A percentile compares a stretch with the other conserved stretches of the same genome.
Conservation (phyloP, 176 grass and related monocot genomes). For the Puya raimondii region DNA sequence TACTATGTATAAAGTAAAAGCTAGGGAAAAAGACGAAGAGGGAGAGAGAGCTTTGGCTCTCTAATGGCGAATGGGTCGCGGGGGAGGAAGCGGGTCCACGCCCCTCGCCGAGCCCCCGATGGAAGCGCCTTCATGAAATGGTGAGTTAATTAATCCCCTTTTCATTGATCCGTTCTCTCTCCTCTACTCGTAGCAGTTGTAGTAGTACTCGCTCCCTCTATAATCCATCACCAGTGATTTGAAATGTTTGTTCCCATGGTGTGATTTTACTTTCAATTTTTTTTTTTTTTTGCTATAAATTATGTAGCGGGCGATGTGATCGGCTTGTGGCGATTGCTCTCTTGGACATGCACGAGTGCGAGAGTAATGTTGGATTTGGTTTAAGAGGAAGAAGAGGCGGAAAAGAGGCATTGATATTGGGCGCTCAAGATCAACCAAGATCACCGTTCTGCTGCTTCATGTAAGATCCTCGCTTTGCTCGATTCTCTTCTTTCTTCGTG, state of each 20-base stretch:
- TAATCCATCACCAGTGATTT: too few relatives aligned
- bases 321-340: slow-evolving; percentile 20
- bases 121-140: slow-evolving; percentile 32
- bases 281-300: neutral
- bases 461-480: slow-evolving; percentile 3
- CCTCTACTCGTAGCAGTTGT: too few relatives aligned
- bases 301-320: slow-evolving; percentile 18
- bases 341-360: slow-evolving; percentile 29
- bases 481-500: neutral
- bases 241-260: neutral
- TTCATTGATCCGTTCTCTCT: neutral
- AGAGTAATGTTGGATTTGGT: neutral
- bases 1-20: neutral
- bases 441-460: slow-evolving; percentile 25
- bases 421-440: slow-evolving; percentile 23
- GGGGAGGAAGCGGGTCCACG: slow-evolving; percentile 22
- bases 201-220: too few relatives aligned
- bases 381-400: neutral
- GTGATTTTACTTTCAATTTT: neutral
- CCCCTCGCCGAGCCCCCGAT: slow-evolving; percentile 17
- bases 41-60: slow-evolving; percentile 8
- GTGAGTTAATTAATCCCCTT: slow-evolving; percentile 9
- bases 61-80: slow-evolving; percentile 3
- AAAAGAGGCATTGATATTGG: neutral
- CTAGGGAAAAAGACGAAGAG: neutral